Conservation (phyloP, 2,329 filamentous ascomycete genomes). For the Chrysoporthe puriensis region DNA sequence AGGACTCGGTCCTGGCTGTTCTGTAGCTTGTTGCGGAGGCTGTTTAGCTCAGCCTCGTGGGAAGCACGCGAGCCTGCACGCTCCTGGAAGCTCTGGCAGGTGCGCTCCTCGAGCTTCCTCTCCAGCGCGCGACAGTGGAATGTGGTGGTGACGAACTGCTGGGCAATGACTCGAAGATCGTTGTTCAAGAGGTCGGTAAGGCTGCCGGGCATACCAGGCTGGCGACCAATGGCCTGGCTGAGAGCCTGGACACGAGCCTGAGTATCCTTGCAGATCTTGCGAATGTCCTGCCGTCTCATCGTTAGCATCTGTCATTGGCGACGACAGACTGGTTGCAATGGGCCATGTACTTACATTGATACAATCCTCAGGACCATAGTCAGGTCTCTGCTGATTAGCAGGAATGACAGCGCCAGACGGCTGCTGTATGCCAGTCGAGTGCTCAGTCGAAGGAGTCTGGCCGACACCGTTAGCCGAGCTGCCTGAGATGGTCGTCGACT, state of each 20-base stretch:
- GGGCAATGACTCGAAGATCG: conserved; percentile 20
- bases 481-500: conserved; percentile 1
- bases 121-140: conserved; percentile 20
- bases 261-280: conserved; percentile 13
- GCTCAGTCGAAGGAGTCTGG: conserved; percentile 16
- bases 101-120: conserved; percentile 16
- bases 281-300: conserved; percentile 17
- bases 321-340: not conserved
- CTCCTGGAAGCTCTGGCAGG: not conserved
- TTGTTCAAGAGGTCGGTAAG: conserved; percentile 20
- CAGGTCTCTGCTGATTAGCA: not conserved
- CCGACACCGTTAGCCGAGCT: conserved; percentile 10
- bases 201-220: conserved; percentile 23
- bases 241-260: conserved; percentile 18
- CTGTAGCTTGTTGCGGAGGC: conserved; percentile 17
- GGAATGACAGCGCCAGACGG: not conserved
- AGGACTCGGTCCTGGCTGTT: conserved; percentile 13
- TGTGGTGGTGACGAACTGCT: conserved; percentile 23
- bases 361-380: not conserved
- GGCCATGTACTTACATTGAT: conserved; percentile 17
- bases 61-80: conserved; percentile 1
- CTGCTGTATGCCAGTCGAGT: conserved; percentile 9
- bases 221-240: conserved; percentile 20
- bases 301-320: not conserved
- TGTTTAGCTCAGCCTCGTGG: conserved; percentile 19